A percentile compares a stretch with the other conserved stretches of the same genome.
phyloP scores from a whole-genome alignment of 73 alveolate species.

The Stentor roeselii region DNA sequence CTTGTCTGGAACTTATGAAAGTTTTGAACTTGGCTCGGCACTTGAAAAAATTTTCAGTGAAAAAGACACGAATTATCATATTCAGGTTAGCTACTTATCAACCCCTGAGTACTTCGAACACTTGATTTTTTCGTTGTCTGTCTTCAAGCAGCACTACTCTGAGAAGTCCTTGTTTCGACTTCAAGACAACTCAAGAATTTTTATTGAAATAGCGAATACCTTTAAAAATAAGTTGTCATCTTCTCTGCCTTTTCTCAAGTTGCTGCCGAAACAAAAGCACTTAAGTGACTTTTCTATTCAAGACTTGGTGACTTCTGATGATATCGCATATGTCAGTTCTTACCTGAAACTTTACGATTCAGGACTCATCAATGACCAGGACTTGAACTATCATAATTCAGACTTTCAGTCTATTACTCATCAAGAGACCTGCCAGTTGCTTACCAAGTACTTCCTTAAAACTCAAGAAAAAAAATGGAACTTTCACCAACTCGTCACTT shows the following conservation, averaged over 20 bases:
- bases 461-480: background rate
- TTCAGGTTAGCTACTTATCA: background rate
- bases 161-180: background rate
- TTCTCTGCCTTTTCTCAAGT: background rate
- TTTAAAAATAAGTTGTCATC: background rate
- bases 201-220: constrained; percentile 12
- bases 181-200: background rate
- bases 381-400: no score
- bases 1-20: background rate
- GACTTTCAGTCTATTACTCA: no score
- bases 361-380: background rate
- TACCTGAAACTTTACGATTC: background rate
- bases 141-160: background rate
- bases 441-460: background rate
- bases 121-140: background rate
- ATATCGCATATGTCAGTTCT: no score
- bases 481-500: background rate
- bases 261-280: background rate
- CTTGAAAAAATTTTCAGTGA: background rate
- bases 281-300: no score
- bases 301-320: background rate
- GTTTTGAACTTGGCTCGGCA: background rate
- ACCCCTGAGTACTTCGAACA: background rate
- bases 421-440: background rate
- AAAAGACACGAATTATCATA: background rate